These are phyloP conservation scores for Cytospora mali DNA, from an alignment of 2,329 filamentous ascomycete genomes.

Conservation along the genomic window DNA sequence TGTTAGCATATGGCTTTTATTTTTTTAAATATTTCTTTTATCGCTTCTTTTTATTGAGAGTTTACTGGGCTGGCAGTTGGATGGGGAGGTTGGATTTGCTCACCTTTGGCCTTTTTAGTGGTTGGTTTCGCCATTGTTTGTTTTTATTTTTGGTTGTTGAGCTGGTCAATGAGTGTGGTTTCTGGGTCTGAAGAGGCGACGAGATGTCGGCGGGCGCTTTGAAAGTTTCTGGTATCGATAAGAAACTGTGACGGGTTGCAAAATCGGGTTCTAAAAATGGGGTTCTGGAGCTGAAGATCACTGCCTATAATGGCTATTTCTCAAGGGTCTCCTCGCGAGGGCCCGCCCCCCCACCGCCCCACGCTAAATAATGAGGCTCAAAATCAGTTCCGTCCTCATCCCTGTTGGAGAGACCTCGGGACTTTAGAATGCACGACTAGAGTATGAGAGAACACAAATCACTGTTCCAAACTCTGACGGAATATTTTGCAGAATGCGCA, in stretches of 20 bases:
- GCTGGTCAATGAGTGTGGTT: neutral
- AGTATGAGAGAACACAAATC: neutral
- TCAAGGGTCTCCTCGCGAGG: neutral
- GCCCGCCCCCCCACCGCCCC: neutral
- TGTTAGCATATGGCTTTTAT: neutral
- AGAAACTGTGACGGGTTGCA: slow-evolving; percentile 11
- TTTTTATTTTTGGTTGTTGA: neutral
- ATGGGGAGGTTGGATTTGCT: neutral
- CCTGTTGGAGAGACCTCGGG: neutral
- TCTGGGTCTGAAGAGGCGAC: neutral
- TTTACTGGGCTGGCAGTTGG: neutral
- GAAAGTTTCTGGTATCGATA: slow-evolving; percentile 25
- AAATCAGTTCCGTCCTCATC: neutral
- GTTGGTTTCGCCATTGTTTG: slow-evolving; percentile 24
- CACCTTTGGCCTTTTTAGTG: slow-evolving; percentile 24
- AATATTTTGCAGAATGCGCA: neutral
- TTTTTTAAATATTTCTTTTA: too few species aligned
- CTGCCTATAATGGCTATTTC: neutral
- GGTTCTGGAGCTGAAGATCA: neutral
- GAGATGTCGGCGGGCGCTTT: neutral
- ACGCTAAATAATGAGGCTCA: slow-evolving; percentile 8
- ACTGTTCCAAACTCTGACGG: neutral
- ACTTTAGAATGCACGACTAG: neutral
- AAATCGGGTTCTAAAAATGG: neutral
- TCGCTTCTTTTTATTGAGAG: neutral